phyloP scores from a whole-genome alignment of 2,329 filamentous ascomycete genomes.

The Calonectria ilicicola region DNA sequence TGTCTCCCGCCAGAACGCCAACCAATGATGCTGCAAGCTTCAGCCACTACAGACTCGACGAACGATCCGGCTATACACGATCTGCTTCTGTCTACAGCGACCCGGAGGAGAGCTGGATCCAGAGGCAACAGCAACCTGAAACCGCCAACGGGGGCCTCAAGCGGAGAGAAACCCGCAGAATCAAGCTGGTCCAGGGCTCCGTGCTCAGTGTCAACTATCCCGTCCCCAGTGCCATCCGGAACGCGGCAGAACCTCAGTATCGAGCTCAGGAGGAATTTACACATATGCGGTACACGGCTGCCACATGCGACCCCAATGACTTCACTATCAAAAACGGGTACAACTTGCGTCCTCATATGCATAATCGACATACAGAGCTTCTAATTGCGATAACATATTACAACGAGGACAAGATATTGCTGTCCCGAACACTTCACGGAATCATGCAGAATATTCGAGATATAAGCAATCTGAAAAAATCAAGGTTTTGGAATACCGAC shows the following conservation, averaged over 20 bases:
- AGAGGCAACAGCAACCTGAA: constrained; percentile 81
- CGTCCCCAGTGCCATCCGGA: constrained; percentile 96
- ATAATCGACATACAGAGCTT: constrained; percentile 97
- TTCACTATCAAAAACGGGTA: constrained; percentile 99
- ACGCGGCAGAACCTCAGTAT: constrained; percentile 94
- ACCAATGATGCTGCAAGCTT: no score
- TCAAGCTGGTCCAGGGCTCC: constrained; percentile 97
- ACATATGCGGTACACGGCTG: constrained; percentile 99
- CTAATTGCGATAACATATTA: constrained; percentile 99
- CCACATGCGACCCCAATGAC: constrained; percentile 98
- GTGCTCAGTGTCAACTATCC: constrained; percentile 98
- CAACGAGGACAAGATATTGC: constrained; percentile 97
- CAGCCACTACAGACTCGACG: no score
- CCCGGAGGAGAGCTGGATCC: constrained; percentile 74
- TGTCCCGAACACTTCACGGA: constrained; percentile 92
- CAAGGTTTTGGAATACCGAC: constrained; percentile 99
- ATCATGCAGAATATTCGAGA: constrained; percentile 99
- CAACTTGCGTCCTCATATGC: constrained; percentile 97
- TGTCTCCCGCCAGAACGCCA: no score
- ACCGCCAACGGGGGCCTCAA: constrained; percentile 73
- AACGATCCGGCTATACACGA: no score
- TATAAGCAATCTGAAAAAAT: constrained; percentile 98
- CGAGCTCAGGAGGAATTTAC: constrained; percentile 96
- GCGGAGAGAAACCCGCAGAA: constrained; percentile 94
- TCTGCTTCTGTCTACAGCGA: no score